phyloP scores from a whole-genome alignment of 345 rosid species.

The Xanthoceras sorbifolium region DNA sequence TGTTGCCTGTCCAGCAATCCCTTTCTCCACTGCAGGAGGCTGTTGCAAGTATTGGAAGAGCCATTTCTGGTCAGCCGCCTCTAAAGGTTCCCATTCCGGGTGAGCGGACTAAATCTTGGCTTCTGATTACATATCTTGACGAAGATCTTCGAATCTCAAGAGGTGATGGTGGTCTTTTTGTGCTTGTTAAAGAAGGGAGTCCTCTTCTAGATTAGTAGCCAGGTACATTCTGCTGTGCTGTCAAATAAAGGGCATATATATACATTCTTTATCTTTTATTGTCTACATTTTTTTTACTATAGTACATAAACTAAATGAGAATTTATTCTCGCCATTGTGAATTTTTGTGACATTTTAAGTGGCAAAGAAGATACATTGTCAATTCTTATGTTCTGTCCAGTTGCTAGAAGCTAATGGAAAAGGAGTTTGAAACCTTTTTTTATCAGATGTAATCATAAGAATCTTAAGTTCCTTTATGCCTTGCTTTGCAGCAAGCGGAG shows the following conservation, averaged over 20 bases:
- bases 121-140: constrained; percentile 84
- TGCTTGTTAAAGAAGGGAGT: constrained; percentile 87
- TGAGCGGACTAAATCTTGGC: constrained; percentile 70
- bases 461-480: background rate
- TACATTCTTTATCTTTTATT: background rate
- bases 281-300: background rate
- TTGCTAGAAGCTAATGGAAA: background rate
- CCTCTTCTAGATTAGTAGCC: constrained; percentile 66
- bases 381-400: background rate
- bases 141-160: constrained; percentile 85
- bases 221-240: constrained; percentile 20
- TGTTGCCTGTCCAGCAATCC: constrained; percentile 72
- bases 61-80: constrained; percentile 80
- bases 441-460: background rate
- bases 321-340: background rate
- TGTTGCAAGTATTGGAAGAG: constrained; percentile 63
- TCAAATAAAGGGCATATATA: background rate
- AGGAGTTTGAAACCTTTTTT: background rate
- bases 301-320: background rate
- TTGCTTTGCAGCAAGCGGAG: background rate
- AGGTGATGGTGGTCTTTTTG: constrained; percentile 96
- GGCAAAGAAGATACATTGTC: background rate
- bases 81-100: constrained; percentile 88
- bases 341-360: background rate
- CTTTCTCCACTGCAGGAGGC: constrained; percentile 74